phyloP scores from a whole-genome alignment of 73 alveolate genomes.

The Paraurostyla sp. region DNA sequence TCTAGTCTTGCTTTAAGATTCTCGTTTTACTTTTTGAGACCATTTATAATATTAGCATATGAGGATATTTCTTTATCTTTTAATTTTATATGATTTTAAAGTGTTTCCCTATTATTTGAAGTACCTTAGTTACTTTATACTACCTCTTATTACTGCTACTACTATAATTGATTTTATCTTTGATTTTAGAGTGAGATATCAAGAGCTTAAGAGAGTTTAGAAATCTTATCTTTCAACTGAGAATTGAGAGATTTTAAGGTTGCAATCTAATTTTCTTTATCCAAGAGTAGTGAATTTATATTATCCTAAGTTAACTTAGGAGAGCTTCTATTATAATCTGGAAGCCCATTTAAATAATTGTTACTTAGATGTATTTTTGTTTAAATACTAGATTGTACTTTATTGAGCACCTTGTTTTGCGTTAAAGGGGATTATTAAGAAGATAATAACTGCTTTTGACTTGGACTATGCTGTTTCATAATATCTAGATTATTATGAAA shows the following conservation, averaged over 20 bases:
- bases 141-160: neutral
- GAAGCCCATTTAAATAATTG: neutral
- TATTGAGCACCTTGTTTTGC: too few relatives aligned
- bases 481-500: neutral
- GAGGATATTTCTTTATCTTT: slow-evolving; percentile 31
- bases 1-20: neutral
- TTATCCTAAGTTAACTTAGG: neutral
- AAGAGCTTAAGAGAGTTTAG: slow-evolving; percentile 36
- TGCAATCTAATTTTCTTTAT: neutral
- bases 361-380: too few relatives aligned
- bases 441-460: slow-evolving; percentile 14
- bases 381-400: too few relatives aligned
- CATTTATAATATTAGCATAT: neutral
- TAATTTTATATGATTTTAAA: slow-evolving; percentile 26
- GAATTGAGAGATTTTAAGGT: neutral
- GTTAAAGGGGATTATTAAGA: neutral
- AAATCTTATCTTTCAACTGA: slow-evolving; percentile 16
- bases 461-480: slow-evolving; percentile 10
- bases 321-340: neutral
- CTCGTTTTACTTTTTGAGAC: slow-evolving; percentile 46
- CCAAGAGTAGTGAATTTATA: neutral
- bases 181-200: slow-evolving; percentile 17
- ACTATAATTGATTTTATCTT: neutral
- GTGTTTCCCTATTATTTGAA: neutral
- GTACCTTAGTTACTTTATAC: neutral